These are phyloP conservation scores for Passiflora organensis DNA, from an alignment of 345 rosid species.

Conservation along the genomic window DNA sequence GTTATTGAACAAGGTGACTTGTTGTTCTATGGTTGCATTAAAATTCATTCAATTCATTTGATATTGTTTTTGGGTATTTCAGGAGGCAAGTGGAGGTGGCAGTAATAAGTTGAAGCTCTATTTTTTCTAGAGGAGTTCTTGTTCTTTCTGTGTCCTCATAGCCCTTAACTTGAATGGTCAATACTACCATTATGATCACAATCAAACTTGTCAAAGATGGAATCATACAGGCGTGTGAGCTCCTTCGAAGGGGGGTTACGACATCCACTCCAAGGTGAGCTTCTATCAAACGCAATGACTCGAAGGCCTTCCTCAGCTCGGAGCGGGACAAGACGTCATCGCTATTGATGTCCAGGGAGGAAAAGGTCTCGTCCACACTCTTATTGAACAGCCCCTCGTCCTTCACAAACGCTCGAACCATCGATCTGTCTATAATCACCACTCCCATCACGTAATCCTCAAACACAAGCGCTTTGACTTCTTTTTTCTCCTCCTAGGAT, in stretches of 20 bases:
- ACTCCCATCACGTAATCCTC: no score
- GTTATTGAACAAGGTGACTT: no score
- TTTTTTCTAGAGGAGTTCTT: slow-evolving; percentile 73
- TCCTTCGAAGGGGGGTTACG: slow-evolving; percentile 41
- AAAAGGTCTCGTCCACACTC: slow-evolving; percentile 41
- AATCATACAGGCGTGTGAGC: slow-evolving; percentile 49
- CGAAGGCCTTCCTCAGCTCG: slow-evolving; percentile 64
- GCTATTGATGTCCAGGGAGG: slow-evolving; percentile 45
- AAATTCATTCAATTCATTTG: neutral
- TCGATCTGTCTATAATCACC: slow-evolving; percentile 66
- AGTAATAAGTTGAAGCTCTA: slow-evolving; percentile 40
- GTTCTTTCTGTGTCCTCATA: slow-evolving; percentile 64
- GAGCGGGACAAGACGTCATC: slow-evolving; percentile 65
- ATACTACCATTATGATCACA: slow-evolving; percentile 46
- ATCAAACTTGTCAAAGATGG: slow-evolving; percentile 65
- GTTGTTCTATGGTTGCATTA: no score
- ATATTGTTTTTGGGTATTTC: neutral
- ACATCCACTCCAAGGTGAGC: slow-evolving; percentile 62
- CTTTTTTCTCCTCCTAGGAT: no score
- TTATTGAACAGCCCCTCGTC: slow-evolving; percentile 51
- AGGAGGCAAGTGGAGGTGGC: neutral
- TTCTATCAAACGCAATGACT: slow-evolving; percentile 53
- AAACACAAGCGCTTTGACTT: no score
- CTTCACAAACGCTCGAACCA: slow-evolving; percentile 47
- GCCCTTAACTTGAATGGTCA: slow-evolving; percentile 81